A percentile compares a stretch with the other conserved stretches of the same genome.
Conservation (phyloP, 441 rosid genomes). For the Sinapis alba region DNA sequence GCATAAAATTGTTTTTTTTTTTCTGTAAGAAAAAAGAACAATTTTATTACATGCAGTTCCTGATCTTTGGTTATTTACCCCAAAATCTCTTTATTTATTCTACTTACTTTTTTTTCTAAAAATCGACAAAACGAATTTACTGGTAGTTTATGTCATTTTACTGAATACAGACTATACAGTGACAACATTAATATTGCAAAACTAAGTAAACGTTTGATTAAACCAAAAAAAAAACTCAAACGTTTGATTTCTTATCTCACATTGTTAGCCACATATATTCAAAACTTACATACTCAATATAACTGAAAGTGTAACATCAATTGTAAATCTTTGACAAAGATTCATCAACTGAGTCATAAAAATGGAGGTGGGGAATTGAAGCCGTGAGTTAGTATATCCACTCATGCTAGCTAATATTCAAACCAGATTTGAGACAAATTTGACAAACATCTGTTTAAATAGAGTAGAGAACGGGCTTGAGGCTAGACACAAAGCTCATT, state of each 20-base stretch:
- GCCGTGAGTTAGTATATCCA: background rate
- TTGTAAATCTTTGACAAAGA: background rate
- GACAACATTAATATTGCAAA: too few species aligned
- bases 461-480: background rate
- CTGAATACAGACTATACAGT: too few species aligned
- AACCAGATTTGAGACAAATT: background rate
- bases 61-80: background rate
- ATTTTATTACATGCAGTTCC: background rate
- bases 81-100: background rate
- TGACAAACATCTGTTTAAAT: background rate
- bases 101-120: background rate
- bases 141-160: background rate
- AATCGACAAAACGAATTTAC: background rate
- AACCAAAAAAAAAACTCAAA: background rate
- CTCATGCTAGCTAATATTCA: background rate
- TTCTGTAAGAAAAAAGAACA: too few species aligned
- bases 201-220: background rate
- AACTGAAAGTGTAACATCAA: background rate
- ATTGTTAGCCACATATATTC: background rate
- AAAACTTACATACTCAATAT: background rate
- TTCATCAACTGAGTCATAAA: background rate
- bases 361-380: background rate
- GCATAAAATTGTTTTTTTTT: background rate
- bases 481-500: slow-evolving; percentile 8
- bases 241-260: background rate